Conservation (phyloP, 257 asterid species). For the Orobanche coerulescens region DNA sequence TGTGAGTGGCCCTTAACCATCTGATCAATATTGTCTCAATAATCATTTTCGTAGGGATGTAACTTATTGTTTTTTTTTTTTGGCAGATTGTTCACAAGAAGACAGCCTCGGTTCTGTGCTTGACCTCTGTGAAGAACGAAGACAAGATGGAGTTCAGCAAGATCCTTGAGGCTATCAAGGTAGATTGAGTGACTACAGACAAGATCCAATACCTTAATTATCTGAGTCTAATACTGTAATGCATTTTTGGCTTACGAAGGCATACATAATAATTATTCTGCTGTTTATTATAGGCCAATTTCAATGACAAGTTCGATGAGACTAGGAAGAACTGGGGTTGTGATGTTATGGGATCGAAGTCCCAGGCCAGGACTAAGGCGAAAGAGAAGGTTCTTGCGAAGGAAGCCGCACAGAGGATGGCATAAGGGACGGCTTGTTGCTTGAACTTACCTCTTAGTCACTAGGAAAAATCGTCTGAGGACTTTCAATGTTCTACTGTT, state of each 20-base stretch:
- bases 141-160: slow-evolving; percentile 40
- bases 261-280: background rate
- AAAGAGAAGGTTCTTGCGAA: slow-evolving; percentile 39
- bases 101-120: slow-evolving; percentile 42
- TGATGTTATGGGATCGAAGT: slow-evolving; percentile 47
- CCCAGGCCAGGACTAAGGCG: slow-evolving; percentile 38
- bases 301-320: slow-evolving; percentile 42
- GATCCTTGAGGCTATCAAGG: background rate
- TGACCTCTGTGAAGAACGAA: slow-evolving; percentile 47
- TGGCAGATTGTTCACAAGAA: slow-evolving; percentile 39
- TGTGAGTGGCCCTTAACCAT: slow-evolving; percentile 22
- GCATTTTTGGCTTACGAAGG: background rate
- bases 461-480: too few species aligned
- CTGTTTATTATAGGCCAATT: slow-evolving; percentile 30
- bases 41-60: background rate
- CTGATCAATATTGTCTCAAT: background rate
- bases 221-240: too few species aligned
- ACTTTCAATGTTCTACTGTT: too few species aligned
- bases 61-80: background rate
- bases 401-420: slow-evolving; percentile 42
- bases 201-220: too few species aligned
- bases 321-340: slow-evolving; percentile 50
- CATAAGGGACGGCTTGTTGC: too few species aligned
- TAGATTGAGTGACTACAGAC: background rate
- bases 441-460: too few species aligned